Percentiles rank a stretch among this genome's conserved stretches.
Conservation (phyloP, 139 green algal species). For the Chlorella sp. region DNA sequence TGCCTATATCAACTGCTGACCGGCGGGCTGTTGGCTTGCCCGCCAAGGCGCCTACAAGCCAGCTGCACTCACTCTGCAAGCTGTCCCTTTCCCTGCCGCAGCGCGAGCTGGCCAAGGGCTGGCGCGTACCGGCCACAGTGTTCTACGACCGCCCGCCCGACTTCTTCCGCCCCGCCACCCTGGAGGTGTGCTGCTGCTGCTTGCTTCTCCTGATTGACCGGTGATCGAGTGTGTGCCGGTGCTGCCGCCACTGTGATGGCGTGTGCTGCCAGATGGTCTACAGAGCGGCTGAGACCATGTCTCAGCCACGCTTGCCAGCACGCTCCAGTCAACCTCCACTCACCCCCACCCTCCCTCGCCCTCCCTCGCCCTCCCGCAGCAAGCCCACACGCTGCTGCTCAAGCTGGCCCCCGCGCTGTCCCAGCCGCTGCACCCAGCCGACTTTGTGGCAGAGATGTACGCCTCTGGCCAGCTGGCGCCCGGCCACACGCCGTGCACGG, state of each 20-base stretch:
- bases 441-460: conserved; percentile 35
- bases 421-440: conserved; percentile 38
- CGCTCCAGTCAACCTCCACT: too few species aligned
- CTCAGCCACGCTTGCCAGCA: too few species aligned
- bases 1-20: too few species aligned
- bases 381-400: conserved; percentile 53
- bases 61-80: too few species aligned
- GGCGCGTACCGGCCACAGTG: conserved; percentile 80
- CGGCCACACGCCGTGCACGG: conserved; percentile 43
- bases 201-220: neutral
- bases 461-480: neutral
- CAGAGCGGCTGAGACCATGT: too few species aligned
- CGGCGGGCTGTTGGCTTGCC: too few species aligned
- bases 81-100: neutral
- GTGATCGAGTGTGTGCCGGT: neutral
- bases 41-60: too few species aligned
- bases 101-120: conserved; percentile 71
- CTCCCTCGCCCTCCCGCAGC: neutral
- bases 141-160: conserved; percentile 90
- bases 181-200: conserved; percentile 17
- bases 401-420: conserved; percentile 41
- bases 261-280: too few species aligned
- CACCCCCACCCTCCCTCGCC: neutral
- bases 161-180: conserved; percentile 70
- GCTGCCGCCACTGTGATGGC: neutral